Evolutionary conservation across 345 rosid species (phyloP), one percentile per base, ranked within the genome.

Genomic region (Hypericum androsaemum): DNA sequence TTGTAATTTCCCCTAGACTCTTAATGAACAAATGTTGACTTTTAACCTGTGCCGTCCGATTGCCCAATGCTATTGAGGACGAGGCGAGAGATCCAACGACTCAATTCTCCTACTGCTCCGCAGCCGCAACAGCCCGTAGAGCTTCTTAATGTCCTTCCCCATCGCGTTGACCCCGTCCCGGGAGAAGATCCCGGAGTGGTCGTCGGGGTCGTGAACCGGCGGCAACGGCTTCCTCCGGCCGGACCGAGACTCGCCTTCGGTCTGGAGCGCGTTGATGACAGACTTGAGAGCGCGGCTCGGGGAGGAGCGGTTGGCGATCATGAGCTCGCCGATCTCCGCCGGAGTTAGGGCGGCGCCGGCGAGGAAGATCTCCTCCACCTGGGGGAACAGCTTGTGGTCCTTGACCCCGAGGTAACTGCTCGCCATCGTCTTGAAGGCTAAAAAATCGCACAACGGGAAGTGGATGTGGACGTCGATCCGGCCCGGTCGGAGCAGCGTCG

Each of bases 381-480:
- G 10, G 3, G 11, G 12, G 11, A 5, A 41, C 6, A 41, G 10
- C 44, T 8, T 41, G 44, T 41, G 44, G 12, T 41, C 44, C 44
- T 41, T 41, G 3, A n/a, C 11, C 12, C 44, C 44, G 11, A 41
- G 12, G 44, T 41, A 5, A n/a, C 44, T 41, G 12, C 44, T 41
- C 44, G 44, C 5, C 44, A 41, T 8, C 10, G 44, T 41, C 12
- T 41, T 41, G 44, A 41, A n/a, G 11, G 44, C 44, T 8, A n/a
- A 41, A n/a, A 41, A 41, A 41, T 41, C 6, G 44, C 44, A 41
- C 44, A 41, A 8, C 44, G 44, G 44, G 44, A 41, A 41, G 44
- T 41, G 44, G 44, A 41, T 41, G 44, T 41, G 44, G 44, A 41
- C 44, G 44, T 41, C 6, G 44, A 41, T 8, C 10, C 44, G 44